Conservation (phyloP, 768 basidiomycete species). For the Tulasnella sp. region DNA sequence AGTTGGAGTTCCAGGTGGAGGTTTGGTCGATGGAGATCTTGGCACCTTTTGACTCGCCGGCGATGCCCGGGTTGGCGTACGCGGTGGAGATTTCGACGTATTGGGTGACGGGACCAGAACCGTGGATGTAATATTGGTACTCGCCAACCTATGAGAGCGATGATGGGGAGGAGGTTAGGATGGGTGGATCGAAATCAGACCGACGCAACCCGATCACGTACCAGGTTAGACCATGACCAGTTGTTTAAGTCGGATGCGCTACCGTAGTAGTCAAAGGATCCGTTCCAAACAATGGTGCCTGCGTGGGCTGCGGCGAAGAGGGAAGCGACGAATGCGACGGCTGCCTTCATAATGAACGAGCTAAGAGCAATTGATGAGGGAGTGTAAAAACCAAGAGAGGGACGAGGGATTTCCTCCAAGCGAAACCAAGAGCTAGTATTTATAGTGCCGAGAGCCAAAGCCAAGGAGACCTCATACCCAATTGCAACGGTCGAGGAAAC, state of each 20-base stretch:
- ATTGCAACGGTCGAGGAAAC: too few species aligned
- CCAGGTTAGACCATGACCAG: slow-evolving; percentile 58
- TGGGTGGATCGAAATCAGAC: too few species aligned
- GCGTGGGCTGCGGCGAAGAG: slow-evolving; percentile 41
- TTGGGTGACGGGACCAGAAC: slow-evolving; percentile 48
- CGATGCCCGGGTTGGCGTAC: slow-evolving; percentile 61
- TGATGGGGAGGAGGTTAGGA: too few species aligned
- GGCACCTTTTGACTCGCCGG: slow-evolving; percentile 50
- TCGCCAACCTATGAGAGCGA: background rate
- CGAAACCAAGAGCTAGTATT: background rate
- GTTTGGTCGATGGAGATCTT: slow-evolving; percentile 47
- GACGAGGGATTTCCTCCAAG: background rate
- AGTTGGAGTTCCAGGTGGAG: slow-evolving; percentile 14
- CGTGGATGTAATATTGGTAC: slow-evolving; percentile 49
- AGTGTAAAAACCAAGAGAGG: background rate
- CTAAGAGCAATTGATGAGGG: background rate
- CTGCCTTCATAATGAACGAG: slow-evolving; percentile 31
- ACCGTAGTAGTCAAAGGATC: slow-evolving; percentile 19
- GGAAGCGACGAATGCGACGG: slow-evolving; percentile 28
- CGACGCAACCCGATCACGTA: slow-evolving; percentile 44
- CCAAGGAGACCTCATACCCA: background rate
- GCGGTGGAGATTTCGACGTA: slow-evolving; percentile 51
- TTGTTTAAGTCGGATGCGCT: slow-evolving; percentile 12
- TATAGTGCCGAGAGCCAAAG: background rate
- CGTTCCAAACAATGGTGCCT: slow-evolving; percentile 52